Evolutionary conservation across 1,284 basidiomycete species (phyloP), one percentile per base, ranked within the genome.

Genomic region (Cryptococcus maquisensis): DNA sequence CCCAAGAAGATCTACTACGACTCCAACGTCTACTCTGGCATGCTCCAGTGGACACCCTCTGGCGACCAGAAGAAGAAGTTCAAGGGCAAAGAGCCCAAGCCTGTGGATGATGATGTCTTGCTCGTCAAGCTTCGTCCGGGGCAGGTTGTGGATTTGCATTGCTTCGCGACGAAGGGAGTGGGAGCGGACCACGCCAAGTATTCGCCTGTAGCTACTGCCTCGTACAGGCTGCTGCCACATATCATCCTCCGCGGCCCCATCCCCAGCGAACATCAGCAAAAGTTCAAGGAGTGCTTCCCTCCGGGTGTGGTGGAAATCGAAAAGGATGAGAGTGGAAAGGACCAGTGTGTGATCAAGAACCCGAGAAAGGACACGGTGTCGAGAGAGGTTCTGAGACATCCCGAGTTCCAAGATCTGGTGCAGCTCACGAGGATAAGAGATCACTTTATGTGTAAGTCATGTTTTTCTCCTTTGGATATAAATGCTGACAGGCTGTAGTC

Each of bases 181-280:
- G 94, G 92, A 20, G 91, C 90, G 66, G 92, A 95, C 65, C 96
- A 99, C 70, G 93, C 96, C 41, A 99, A 99, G 72, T 98, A 90
- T 76, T 91, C 85, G 54, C 92, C 96, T n/a, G 96, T 98, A 92
- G 92, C 93, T 2, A 96, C 92, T 10, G 93, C 95, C 1, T 90
- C 93, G 2, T 99, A 98, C 74, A 87, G 95, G 46, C 81, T 98
- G 4, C 82, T 97, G 23, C 96, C 95, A 0, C 81, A 88, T 64
- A 89, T 99, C 72, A 81, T 86, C 59, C 83, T 98, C 61, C 71
- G 81, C 57, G 83, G 86, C 66, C 86, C 87, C 79, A 63, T 86
- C 79, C 64, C 82, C 77, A 52, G 81, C 78, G 58, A 86, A 79
- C 47, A 79, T 47, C 76, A 79, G 52, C 80, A 85, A 37, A 91